Percentiles rank a stretch among this genome's conserved stretches.
Conservation (phyloP, 345 rosid genomes). For the Arabidopsis arenosa region DNA sequence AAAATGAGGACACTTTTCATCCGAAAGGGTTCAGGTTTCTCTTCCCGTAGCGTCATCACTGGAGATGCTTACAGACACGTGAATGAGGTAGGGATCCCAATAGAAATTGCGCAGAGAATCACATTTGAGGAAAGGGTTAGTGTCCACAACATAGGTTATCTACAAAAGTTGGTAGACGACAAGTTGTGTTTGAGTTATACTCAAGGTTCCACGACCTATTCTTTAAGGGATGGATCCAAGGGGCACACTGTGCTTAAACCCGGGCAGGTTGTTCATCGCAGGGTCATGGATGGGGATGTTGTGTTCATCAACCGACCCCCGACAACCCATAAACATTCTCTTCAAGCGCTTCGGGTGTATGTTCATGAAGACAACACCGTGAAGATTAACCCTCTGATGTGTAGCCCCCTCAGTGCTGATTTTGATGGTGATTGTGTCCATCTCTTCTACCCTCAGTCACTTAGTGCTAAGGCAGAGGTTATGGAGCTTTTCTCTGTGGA, state of each 20-base stretch:
- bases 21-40: slow-evolving; percentile 91
- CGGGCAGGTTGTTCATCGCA: slow-evolving; percentile 87
- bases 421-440: slow-evolving; percentile 98
- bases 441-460: slow-evolving; percentile 89
- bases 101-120: slow-evolving; percentile 81
- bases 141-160: slow-evolving; percentile 58
- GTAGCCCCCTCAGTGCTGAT: slow-evolving; percentile 94
- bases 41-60: slow-evolving; percentile 95
- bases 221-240: slow-evolving; percentile 90
- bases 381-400: slow-evolving; percentile 90
- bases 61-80: slow-evolving; percentile 86
- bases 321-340: slow-evolving; percentile 91
- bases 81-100: slow-evolving; percentile 85
- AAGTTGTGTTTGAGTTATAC: slow-evolving; percentile 73
- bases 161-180: slow-evolving; percentile 80
- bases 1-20: slow-evolving; percentile 89
- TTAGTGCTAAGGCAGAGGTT: slow-evolving; percentile 93
- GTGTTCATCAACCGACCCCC: slow-evolving; percentile 97
- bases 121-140: slow-evolving; percentile 92
- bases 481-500: slow-evolving; percentile 90
- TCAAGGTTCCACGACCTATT: slow-evolving; percentile 76
- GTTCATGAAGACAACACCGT: slow-evolving; percentile 93
- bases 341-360: slow-evolving; percentile 91
- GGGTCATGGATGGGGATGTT: slow-evolving; percentile 90
- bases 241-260: slow-evolving; percentile 78